These are phyloP conservation scores for Hypocrella siamensis DNA, from an alignment of 2,329 filamentous ascomycete species.

Conservation along the genomic window DNA sequence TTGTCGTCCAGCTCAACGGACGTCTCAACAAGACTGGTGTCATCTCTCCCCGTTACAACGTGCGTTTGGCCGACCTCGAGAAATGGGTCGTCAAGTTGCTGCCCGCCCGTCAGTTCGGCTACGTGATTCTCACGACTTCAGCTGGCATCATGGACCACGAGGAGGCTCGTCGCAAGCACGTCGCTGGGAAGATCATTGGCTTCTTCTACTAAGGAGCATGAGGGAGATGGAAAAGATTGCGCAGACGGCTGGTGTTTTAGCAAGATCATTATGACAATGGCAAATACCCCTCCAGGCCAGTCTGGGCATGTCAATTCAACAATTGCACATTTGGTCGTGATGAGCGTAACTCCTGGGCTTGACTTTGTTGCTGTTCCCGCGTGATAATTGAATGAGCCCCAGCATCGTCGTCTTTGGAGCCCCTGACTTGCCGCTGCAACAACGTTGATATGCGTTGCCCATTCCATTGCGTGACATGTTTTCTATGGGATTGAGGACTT, in stretches of 20 bases:
- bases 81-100: slow-evolving; percentile 99
- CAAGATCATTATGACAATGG: slow-evolving; percentile 18
- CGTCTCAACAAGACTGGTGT: slow-evolving; percentile 97
- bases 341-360: no score
- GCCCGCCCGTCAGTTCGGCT: slow-evolving; percentile 98
- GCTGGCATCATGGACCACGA: slow-evolving; percentile 99
- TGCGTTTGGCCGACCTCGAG: slow-evolving; percentile 93
- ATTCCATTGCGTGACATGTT: no score
- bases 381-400: no score
- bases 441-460: no score
- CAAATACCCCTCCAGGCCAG: slow-evolving; percentile 21
- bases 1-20: slow-evolving; percentile 98
- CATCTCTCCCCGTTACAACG: slow-evolving; percentile 99
- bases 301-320: no score
- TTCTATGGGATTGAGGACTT: no score
- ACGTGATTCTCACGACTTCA: slow-evolving; percentile 97
- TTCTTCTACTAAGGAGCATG: slow-evolving; percentile 77
- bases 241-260: slow-evolving; percentile 22
- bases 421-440: no score
- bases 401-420: no score
- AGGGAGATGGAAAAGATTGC: slow-evolving; percentile 12
- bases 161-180: slow-evolving; percentile 97
- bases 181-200: slow-evolving; percentile 96
- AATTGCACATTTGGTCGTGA: no score
- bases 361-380: no score